These are phyloP conservation scores for Diplogelasinospora grovesii DNA, from an alignment of 495 filamentous ascomycete species.

Conservation along the genomic window DNA sequence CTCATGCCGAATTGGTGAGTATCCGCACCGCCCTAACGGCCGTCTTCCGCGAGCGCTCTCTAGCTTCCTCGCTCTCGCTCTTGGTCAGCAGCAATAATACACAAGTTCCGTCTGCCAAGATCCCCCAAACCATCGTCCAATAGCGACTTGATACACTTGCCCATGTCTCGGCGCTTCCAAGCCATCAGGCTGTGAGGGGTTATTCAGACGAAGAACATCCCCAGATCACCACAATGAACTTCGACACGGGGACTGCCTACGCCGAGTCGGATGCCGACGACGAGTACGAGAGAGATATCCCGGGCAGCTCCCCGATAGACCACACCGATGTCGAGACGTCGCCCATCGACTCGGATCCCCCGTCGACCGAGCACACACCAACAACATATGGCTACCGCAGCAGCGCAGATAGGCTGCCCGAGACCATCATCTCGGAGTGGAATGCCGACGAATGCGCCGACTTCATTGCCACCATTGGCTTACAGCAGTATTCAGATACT, in stretches of 20 bases:
- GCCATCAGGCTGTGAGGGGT: too few relatives aligned
- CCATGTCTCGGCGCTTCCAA: too few relatives aligned
- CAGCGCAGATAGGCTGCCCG: slow-evolving; percentile 62
- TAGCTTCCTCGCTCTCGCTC: too few relatives aligned
- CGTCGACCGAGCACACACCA: slow-evolving; percentile 79
- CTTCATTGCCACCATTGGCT: slow-evolving; percentile 70
- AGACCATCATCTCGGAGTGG: slow-evolving; percentile 83
- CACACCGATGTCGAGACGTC: slow-evolving; percentile 73
- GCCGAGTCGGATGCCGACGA: slow-evolving; percentile 91
- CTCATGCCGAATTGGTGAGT: too few relatives aligned
- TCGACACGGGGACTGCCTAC: slow-evolving; percentile 55
- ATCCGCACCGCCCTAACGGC: too few relatives aligned
- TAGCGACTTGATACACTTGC: too few relatives aligned
- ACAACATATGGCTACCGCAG: slow-evolving; percentile 70
- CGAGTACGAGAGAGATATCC: slow-evolving; percentile 80
- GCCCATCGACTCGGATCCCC: slow-evolving; percentile 71
- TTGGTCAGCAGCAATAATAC: too few relatives aligned
- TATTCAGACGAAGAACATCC: too few relatives aligned
- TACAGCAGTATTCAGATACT: slow-evolving; percentile 74
- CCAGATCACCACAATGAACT: slow-evolving; percentile 49
- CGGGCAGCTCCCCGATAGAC: slow-evolving; percentile 63
- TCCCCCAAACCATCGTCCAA: too few relatives aligned
- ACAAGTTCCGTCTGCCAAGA: too few relatives aligned
- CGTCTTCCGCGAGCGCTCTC: too few relatives aligned
- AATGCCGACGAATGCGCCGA: slow-evolving; percentile 80